Base-by-base conservation (phyloP, 2,329 filamentous ascomycete species). In the Fusarium napiforme region DNA sequence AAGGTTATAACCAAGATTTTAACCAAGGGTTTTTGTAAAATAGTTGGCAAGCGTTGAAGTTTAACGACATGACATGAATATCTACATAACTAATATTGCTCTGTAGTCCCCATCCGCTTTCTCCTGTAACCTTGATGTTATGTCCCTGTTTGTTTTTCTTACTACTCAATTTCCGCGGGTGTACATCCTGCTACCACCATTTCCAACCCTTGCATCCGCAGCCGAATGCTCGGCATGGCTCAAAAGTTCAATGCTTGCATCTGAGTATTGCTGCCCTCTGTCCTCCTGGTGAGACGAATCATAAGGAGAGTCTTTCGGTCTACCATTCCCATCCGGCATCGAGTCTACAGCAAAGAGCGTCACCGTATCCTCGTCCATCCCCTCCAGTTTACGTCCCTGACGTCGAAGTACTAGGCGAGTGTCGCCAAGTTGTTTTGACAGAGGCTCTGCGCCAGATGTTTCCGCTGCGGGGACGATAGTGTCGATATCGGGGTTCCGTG, bases 401-500 rank as follows among this genome's bases (percentile, higher is more conserved):
- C 32, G 5, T 16, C 61, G 16, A 5, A 67, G 15, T 18, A 28
- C 18, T 4, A 67, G 26, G 0, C 61, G 64, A 32, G 49, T 18
- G 2, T 47, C 37, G 10, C 62, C 32, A 23, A 67, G 21, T 0
- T 55, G 7, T 9, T 43, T 65, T 0, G 68, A 58, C 4, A 72
- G 18, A 15, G 70, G 70, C 28, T 72, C 55, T 1, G 60, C 42
- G 0, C 68, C 64, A 2, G 52, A 39, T 1, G 60, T 72, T 19
- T 68, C 60, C 0, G 39, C 47, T 12, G 37, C 9, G 0, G 32
- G 32, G 5, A 72, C 7, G 6, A 69, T 18, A 10, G 37, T 23
- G 7, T 71, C 68, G 4, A 72, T 50, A 1, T 64, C 40, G 2
- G 56, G 59, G 14, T 72, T 71, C 0, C 63, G 9, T 1, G 69